Evolutionary conservation across 352 stramenopile species (phyloP).

Genomic region (Pythium rishiriense): DNA sequence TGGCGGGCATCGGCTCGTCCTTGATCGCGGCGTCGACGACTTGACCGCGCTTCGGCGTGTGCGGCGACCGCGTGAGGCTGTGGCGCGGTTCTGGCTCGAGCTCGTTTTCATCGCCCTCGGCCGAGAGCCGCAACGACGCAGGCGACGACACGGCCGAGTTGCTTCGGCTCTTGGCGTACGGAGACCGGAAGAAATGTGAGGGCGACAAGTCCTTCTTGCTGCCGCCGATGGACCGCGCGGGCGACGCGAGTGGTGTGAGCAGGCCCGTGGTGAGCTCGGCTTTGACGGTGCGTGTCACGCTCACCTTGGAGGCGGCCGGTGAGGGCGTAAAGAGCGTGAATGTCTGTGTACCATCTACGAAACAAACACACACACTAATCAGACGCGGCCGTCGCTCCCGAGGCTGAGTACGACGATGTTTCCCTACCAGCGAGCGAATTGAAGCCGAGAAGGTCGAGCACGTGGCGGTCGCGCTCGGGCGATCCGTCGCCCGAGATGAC

Average conservation of each 20-base stretch:
- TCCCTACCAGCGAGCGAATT: slow-evolving; percentile 30
- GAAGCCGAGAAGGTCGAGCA: slow-evolving; percentile 51
- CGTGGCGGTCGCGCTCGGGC: slow-evolving; percentile 25
- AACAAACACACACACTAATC: slow-evolving; percentile 1
- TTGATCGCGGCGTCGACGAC: neutral
- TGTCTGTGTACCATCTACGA: slow-evolving; percentile 18
- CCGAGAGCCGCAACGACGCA: neutral
- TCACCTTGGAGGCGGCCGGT: slow-evolving; percentile 29
- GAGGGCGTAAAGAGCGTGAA: slow-evolving; percentile 65
- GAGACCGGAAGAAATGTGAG: slow-evolving; percentile 77
- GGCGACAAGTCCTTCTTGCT: slow-evolving; percentile 41
- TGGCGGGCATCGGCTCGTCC: slow-evolving; percentile 14
- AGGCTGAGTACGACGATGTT: neutral
- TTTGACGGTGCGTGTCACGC: slow-evolving; percentile 14
- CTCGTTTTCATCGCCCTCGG: slow-evolving; percentile 5
- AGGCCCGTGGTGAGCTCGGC: slow-evolving; percentile 7
- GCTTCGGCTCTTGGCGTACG: slow-evolving; percentile 30
- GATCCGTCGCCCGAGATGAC: slow-evolving; percentile 50
- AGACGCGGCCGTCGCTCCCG: neutral
- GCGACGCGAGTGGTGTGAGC: slow-evolving; percentile 21
- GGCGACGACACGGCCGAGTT: slow-evolving; percentile 17
- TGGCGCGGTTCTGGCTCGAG: slow-evolving; percentile 2
- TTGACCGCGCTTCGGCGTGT: slow-evolving; percentile 8
- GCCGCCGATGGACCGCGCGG: neutral
- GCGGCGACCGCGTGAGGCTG: slow-evolving; percentile 5